phyloP scores from a whole-genome alignment of 2,329 filamentous ascomycete genomes.

The Albifimbria verrucaria region DNA sequence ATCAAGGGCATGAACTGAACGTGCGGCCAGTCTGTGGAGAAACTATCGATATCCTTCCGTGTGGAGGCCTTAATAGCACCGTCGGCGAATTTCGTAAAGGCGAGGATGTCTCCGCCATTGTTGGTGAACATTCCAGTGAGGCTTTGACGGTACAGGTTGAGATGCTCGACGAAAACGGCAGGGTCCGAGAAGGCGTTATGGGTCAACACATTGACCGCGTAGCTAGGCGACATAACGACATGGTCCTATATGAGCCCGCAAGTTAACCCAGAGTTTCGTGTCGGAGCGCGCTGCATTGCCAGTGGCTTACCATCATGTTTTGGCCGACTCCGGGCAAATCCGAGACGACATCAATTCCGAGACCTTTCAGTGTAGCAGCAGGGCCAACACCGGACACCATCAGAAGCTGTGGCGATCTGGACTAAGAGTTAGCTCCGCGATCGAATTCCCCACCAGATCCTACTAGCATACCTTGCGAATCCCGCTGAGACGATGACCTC shows the following conservation, averaged over 20 bases:
- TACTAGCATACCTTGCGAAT: background rate
- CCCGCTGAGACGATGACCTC: background rate
- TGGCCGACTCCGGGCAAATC: conserved; percentile 65
- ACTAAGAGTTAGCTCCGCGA: background rate
- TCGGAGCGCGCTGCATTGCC: background rate
- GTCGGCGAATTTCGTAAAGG: conserved; percentile 5
- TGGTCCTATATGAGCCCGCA: conserved; percentile 47
- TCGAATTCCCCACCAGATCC: background rate
- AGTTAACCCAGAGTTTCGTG: background rate
- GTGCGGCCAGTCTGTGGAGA: conserved; percentile 8
- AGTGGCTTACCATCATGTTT: conserved; percentile 43
- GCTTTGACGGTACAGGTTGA: background rate
- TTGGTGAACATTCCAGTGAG: conserved; percentile 5
- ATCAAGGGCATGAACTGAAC: conserved; percentile 5
- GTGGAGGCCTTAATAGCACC: background rate
- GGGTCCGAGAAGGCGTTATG: background rate
- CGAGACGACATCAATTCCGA: background rate
- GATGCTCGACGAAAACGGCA: background rate
- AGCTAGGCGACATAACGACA: conserved; percentile 47
- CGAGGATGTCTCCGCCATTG: conserved; percentile 2
- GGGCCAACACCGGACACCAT: background rate
- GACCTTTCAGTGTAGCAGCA: background rate
- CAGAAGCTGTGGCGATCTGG: background rate
- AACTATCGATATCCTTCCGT: background rate
- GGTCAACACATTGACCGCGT: conserved; percentile 20